Evolutionary conservation across 2,329 filamentous ascomycete species (phyloP).

Genomic region (Alternaria panax): DNA sequence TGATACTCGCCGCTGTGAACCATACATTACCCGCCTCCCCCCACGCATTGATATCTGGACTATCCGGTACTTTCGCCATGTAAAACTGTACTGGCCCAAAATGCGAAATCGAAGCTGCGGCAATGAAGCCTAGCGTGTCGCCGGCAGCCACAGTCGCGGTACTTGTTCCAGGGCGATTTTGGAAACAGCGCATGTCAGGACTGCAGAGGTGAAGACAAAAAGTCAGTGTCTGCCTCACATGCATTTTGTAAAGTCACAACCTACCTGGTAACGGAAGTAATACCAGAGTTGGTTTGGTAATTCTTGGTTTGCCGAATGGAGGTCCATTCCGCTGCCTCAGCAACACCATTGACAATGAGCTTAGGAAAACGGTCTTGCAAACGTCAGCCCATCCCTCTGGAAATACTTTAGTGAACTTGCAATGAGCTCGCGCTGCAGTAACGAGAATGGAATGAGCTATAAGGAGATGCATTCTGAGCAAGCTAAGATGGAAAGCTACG

Average conservation of each 20-base stretch:
- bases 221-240: too few species aligned
- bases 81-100: constrained; percentile 64
- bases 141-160: constrained; percentile 57
- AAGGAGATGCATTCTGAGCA: background rate
- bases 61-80: constrained; percentile 58
- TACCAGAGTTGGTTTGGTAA: constrained; percentile 59
- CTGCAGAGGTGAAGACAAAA: too few species aligned
- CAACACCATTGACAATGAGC: constrained; percentile 29
- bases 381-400: background rate
- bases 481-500: background rate
- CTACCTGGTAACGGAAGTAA: constrained; percentile 59
- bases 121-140: constrained; percentile 55
- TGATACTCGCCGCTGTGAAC: constrained; percentile 41
- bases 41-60: constrained; percentile 37
- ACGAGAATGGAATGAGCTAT: background rate
- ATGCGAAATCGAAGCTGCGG: constrained; percentile 57
- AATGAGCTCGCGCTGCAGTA: background rate
- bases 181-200: constrained; percentile 61
- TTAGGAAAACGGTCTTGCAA: constrained; percentile 36
- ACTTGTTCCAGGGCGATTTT: constrained; percentile 51
- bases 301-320: constrained; percentile 59
- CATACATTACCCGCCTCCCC: constrained; percentile 40
- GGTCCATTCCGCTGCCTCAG: constrained; percentile 54
- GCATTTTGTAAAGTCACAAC: too few species aligned
- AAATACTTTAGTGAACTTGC: background rate